Conservation (phyloP, 306 rosid species). For the Phaseolus lunatus region DNA sequence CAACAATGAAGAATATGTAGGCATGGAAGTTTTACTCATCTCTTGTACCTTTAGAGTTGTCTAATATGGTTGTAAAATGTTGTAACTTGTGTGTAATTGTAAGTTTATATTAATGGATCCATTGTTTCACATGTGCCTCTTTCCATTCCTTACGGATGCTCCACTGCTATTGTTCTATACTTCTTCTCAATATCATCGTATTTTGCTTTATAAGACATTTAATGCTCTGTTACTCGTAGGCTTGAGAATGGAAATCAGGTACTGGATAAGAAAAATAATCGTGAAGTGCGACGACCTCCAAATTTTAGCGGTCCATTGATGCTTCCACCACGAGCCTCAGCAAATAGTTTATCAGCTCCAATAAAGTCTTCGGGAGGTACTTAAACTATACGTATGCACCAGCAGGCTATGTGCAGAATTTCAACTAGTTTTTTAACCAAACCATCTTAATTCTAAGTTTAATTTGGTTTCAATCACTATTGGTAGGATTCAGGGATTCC, state of each 20-base stretch:
- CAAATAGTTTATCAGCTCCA: slow-evolving; percentile 99
- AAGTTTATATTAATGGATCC: slow-evolving; percentile 36
- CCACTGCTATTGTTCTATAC: slow-evolving; percentile 32
- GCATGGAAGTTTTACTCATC: neutral
- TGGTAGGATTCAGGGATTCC: slow-evolving; percentile 88
- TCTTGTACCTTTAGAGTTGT: neutral
- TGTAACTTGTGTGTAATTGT: neutral
- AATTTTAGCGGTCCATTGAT: slow-evolving; percentile 96
- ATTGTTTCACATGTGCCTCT: neutral
- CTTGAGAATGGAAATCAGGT: slow-evolving; percentile 67
- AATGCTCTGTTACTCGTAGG: slow-evolving; percentile 58
- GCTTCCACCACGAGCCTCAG: slow-evolving; percentile 98
- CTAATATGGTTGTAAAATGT: neutral
- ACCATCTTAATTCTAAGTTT: slow-evolving; percentile 31
- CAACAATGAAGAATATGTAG: neutral
- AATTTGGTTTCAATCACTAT: slow-evolving; percentile 36
- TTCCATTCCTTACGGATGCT: slow-evolving; percentile 28
- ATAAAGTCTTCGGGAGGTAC: slow-evolving; percentile 97
- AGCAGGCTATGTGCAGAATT: slow-evolving; percentile 24
- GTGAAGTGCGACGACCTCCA: slow-evolving; percentile 75
- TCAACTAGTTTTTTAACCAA: slow-evolving; percentile 16
- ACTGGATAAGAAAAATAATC: slow-evolving; percentile 57
- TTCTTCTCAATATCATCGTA: neutral
- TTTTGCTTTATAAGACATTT: slow-evolving; percentile 31
- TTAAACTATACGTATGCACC: slow-evolving; percentile 31